phyloP scores from a whole-genome alignment of 2,329 filamentous ascomycete species.

The Colletotrichum horii region DNA sequence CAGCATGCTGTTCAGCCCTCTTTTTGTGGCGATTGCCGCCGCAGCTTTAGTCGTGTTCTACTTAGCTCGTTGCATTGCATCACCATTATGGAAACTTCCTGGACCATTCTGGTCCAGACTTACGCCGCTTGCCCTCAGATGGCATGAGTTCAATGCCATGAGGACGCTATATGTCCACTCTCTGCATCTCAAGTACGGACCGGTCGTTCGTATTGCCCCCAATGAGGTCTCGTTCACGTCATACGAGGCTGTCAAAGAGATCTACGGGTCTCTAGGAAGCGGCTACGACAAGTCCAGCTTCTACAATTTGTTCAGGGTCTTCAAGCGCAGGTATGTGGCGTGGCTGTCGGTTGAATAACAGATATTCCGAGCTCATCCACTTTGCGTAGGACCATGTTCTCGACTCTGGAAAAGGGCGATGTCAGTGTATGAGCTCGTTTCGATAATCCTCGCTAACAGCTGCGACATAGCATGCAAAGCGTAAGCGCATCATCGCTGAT shows the following conservation, averaged over 20 bases:
- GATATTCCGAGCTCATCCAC: not conserved
- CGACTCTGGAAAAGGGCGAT: slow-evolving; percentile 57
- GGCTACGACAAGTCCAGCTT: slow-evolving; percentile 71
- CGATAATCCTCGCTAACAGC: not conserved
- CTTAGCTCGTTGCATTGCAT: slow-evolving; percentile 30
- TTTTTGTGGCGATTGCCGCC: not conserved
- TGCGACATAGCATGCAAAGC: slow-evolving; percentile 60
- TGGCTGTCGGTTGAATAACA: not conserved
- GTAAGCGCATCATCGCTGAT: slow-evolving; percentile 68
- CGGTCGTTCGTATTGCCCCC: slow-evolving; percentile 62
- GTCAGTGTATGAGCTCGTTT: slow-evolving; percentile 36
- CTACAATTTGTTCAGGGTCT: slow-evolving; percentile 65
- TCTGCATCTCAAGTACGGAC: slow-evolving; percentile 61
- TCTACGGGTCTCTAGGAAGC: slow-evolving; percentile 65
- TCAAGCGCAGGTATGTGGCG: slow-evolving; percentile 53
- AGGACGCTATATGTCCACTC: slow-evolving; percentile 61
- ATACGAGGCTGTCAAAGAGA: slow-evolving; percentile 62
- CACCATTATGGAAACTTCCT: slow-evolving; percentile 47
- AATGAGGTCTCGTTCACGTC: slow-evolving; percentile 66
- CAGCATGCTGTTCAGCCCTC: slow-evolving; percentile 24
- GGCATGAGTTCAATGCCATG: slow-evolving; percentile 59
- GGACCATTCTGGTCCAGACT: slow-evolving; percentile 54
- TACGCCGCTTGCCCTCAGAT: slow-evolving; percentile 57
- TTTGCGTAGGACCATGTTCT: slow-evolving; percentile 60
- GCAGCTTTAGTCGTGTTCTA: not conserved